phyloP scores from a whole-genome alignment of 2,329 filamentous ascomycete genomes.

The Colletotrichum theobromicola region DNA sequence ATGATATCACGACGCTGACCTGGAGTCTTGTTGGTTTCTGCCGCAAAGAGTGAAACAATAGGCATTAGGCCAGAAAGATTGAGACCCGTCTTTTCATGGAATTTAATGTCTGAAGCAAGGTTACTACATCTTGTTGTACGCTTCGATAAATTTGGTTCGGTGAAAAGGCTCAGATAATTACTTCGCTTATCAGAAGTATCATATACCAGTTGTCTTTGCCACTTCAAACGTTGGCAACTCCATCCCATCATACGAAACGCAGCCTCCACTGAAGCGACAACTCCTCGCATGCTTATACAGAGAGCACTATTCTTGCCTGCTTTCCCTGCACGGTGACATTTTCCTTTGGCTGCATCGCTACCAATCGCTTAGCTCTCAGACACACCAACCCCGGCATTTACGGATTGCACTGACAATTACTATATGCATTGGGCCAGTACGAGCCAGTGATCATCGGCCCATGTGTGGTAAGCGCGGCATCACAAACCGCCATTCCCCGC shows the following conservation, averaged over 20 bases:
- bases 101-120: not conserved
- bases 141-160: not conserved
- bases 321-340: not conserved
- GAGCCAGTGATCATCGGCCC: not conserved
- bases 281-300: not conserved
- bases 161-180: not conserved
- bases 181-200: not conserved
- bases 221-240: not conserved
- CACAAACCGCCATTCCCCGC: not conserved
- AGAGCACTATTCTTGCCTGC: not conserved
- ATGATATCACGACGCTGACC: not conserved
- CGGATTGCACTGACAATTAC: not conserved
- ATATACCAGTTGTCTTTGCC: not conserved
- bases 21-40: not conserved
- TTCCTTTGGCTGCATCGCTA: not conserved
- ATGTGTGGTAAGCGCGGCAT: not conserved
- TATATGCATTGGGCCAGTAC: not conserved
- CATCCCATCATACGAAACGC: not conserved
- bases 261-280: not conserved
- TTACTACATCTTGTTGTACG: not conserved
- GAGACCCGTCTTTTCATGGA: too few relatives aligned
- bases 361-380: not conserved
- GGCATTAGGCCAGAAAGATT: not conserved
- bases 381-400: not conserved
- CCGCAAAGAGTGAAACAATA: not conserved